Percentiles rank a stretch among this genome's conserved stretches.
These are phyloP conservation scores for Cynanchum wilfordii DNA, from an alignment of 257 asterid genomes.

Conservation along the genomic window DNA sequence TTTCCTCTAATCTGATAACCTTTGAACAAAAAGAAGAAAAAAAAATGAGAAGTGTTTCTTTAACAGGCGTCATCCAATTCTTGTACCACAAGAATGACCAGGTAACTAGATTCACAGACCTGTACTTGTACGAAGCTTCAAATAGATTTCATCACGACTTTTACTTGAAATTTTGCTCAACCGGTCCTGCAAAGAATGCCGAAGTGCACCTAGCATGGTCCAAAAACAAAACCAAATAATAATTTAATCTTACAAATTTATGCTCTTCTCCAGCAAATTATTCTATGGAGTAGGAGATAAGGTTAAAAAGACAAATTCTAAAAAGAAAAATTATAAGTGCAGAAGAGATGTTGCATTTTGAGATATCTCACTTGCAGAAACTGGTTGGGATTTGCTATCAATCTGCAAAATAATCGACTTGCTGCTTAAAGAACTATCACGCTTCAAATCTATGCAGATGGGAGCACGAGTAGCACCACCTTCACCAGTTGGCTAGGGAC, in stretches of 20 bases:
- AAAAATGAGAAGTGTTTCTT: background rate
- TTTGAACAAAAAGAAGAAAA: background rate
- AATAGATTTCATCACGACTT: conserved; percentile 82
- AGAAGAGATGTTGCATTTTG: background rate
- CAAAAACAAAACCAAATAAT: conserved; percentile 16
- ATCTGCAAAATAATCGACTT: conserved; percentile 82
- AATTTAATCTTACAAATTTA: background rate
- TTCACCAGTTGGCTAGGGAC: conserved; percentile 93
- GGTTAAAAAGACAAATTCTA: background rate
- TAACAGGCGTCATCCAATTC: background rate
- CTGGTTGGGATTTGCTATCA: conserved; percentile 87
- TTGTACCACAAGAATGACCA: background rate
- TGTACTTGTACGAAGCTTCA: conserved; percentile 94
- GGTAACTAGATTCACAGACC: conserved; percentile 36
- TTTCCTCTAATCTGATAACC: background rate
- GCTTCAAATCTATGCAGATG: conserved; percentile 74
- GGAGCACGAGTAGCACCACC: conserved; percentile 99
- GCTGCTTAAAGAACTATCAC: conserved; percentile 82
- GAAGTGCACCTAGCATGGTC: conserved; percentile 71
- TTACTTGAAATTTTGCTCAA: conserved; percentile 82
- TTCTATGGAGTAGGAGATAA: background rate
- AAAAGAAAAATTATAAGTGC: background rate
- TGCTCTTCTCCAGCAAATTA: background rate
- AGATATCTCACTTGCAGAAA: conserved; percentile 63
- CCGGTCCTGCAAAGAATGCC: conserved; percentile 90